phyloP scores from a whole-genome alignment of 768 basidiomycete species.

The Boletus sensibilis region DNA sequence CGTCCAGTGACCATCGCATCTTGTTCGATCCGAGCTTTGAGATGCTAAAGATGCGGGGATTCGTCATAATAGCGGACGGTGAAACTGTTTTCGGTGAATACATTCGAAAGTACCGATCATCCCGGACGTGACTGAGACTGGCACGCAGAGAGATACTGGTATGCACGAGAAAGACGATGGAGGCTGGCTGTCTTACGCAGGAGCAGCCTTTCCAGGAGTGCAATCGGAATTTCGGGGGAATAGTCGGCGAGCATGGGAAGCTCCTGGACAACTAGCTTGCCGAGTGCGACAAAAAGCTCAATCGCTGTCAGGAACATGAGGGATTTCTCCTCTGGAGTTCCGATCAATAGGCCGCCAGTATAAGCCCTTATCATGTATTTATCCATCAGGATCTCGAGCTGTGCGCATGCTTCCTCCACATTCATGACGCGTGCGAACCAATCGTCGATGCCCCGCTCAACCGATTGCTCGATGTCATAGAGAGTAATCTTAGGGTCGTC shows the following conservation, averaged over 20 bases:
- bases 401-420: no score
- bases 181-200: conserved; percentile 19
- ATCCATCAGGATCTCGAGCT: not conserved
- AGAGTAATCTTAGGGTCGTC: conserved; percentile 19
- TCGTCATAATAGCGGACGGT: conserved; percentile 33
- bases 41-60: conserved; percentile 19
- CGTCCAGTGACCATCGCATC: not conserved
- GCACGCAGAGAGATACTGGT: not conserved
- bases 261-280: conserved; percentile 20
- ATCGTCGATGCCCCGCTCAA: conserved; percentile 29
- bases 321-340: conserved; percentile 35
- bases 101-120: conserved; percentile 34
- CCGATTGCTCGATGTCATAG: conserved; percentile 37
- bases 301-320: conserved; percentile 37
- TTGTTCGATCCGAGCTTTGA: not conserved
- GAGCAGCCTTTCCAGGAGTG: conserved; percentile 22
- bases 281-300: conserved; percentile 40
- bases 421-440: no score
- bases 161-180: not conserved
- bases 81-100: conserved; percentile 23
- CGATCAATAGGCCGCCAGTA: accelerated
- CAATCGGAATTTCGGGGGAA: conserved; percentile 29
- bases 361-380: not conserved
- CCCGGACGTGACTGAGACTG: not conserved
- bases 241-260: conserved; percentile 31